Evolutionary conservation across 257 asterid species (phyloP).

Genomic region (Henckelia pumila): DNA sequence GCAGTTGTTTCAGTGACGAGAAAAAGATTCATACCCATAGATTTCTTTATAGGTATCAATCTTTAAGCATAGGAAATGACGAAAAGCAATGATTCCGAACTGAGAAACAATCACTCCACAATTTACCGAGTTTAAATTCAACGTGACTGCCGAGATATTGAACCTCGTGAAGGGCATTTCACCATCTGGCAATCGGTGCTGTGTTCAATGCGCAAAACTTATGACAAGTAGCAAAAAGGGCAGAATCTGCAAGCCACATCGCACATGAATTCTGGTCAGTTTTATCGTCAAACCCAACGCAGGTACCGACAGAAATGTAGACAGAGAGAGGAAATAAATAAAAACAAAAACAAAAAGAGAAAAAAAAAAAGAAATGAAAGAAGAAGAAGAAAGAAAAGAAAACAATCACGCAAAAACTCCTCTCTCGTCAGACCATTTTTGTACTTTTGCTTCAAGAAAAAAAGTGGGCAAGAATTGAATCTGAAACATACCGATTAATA

Average conservation of each 20-base stretch:
- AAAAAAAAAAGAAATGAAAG: too few species aligned
- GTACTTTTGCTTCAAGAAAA: slow-evolving; percentile 25
- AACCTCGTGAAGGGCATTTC: slow-evolving; percentile 65
- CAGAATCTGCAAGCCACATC: slow-evolving; percentile 52
- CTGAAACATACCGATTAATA: slow-evolving; percentile 31
- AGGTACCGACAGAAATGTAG: slow-evolving; percentile 31
- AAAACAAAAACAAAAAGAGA: not conserved
- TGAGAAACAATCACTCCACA: slow-evolving; percentile 14
- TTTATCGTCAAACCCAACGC: slow-evolving; percentile 43
- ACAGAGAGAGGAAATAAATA: too few species aligned
- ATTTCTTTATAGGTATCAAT: slow-evolving; percentile 51
- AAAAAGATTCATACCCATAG: slow-evolving; percentile 72
- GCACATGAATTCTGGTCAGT: slow-evolving; percentile 44
- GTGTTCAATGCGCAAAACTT: slow-evolving; percentile 33
- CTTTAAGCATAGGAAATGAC: slow-evolving; percentile 33
- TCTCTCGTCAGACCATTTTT: slow-evolving; percentile 13
- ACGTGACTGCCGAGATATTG: slow-evolving; percentile 38
- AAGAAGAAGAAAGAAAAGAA: too few species aligned
- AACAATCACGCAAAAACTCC: slow-evolving; percentile 26
- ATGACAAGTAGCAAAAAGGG: slow-evolving; percentile 44
- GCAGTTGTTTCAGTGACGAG: slow-evolving; percentile 29
- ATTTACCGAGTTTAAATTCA: slow-evolving; percentile 29
- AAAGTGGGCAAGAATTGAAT: slow-evolving; percentile 31
- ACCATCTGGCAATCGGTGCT: slow-evolving; percentile 65
- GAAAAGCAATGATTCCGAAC: slow-evolving; percentile 34